These are phyloP conservation scores for Ganoderma lingzhi DNA, from an alignment of 1,284 basidiomycete genomes.

Conservation along the genomic window DNA sequence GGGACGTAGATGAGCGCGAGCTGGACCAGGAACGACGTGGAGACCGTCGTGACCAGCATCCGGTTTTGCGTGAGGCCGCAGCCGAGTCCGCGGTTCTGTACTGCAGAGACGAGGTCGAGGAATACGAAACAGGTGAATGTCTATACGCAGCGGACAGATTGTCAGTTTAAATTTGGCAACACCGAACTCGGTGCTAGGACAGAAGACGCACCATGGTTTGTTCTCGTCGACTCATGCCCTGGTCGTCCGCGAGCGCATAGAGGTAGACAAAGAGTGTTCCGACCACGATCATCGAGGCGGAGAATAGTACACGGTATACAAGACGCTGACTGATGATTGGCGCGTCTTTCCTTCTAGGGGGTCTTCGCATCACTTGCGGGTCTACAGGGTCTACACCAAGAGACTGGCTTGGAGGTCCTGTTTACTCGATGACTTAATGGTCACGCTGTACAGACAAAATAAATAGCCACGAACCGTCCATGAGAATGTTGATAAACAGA, in stretches of 20 bases:
- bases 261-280: constrained; percentile 92
- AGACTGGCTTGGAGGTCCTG: constrained; percentile 94
- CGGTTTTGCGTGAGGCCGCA: constrained; percentile 83
- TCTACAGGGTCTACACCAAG: constrained; percentile 97
- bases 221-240: constrained; percentile 78
- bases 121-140: constrained; percentile 98
- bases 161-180: background rate
- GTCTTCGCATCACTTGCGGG: constrained; percentile 87
- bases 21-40: constrained; percentile 84
- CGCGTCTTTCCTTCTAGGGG: constrained; percentile 89
- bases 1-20: constrained; percentile 91
- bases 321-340: constrained; percentile 84
- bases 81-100: constrained; percentile 92
- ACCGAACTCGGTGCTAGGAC: background rate
- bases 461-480: constrained; percentile 78
- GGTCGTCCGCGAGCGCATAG: constrained; percentile 83
- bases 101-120: constrained; percentile 93
- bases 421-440: background rate
- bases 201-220: constrained; percentile 84
- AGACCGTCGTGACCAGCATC: constrained; percentile 91
- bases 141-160: constrained; percentile 49
- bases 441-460: background rate
- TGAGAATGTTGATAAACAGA: constrained; percentile 97
- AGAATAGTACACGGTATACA: constrained; percentile 86
- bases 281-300: constrained; percentile 88